phyloP scores from a whole-genome alignment of 2,329 filamentous ascomycete genomes.

The Nigrospora oryzae region DNA sequence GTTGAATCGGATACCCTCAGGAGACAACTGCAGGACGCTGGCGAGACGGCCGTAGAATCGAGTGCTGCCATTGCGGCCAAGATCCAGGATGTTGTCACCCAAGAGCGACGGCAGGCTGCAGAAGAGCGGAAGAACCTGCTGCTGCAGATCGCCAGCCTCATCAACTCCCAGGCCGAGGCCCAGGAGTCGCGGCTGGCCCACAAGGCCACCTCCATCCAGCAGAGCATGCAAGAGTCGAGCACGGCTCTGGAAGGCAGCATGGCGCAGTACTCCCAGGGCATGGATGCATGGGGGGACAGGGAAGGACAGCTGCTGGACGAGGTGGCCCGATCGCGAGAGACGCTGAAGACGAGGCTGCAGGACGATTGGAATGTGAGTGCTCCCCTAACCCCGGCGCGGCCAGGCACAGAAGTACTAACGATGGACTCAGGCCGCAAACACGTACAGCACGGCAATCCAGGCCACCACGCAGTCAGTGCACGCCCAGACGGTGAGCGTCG shows the following conservation, averaged over 20 bases:
- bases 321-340: slow-evolving; percentile 65
- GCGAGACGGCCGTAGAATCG: slow-evolving; percentile 57
- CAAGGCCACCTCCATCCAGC: slow-evolving; percentile 53
- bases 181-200: slow-evolving; percentile 65
- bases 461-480: slow-evolving; percentile 80
- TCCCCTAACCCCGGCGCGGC: slow-evolving; percentile 25
- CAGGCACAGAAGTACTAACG: slow-evolving; percentile 13
- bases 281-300: slow-evolving; percentile 66
- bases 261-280: slow-evolving; percentile 57
- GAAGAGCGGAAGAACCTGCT: slow-evolving; percentile 68
- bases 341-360: slow-evolving; percentile 73
- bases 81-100: slow-evolving; percentile 62
- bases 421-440: slow-evolving; percentile 53
- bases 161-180: slow-evolving; percentile 63
- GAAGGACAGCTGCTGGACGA: slow-evolving; percentile 63
- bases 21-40: slow-evolving; percentile 63
- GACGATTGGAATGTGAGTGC: slow-evolving; percentile 72
- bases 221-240: slow-evolving; percentile 57
- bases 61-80: slow-evolving; percentile 58
- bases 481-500: slow-evolving; percentile 79
- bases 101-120: slow-evolving; percentile 66
- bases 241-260: slow-evolving; percentile 58
- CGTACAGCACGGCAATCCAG: slow-evolving; percentile 77
- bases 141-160: slow-evolving; percentile 65
- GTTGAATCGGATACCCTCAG: slow-evolving; percentile 67